Evolutionary conservation across 345 rosid species (phyloP), one percentile per base, ranked within the genome.

Genomic region (Cardamine resedifolia): DNA sequence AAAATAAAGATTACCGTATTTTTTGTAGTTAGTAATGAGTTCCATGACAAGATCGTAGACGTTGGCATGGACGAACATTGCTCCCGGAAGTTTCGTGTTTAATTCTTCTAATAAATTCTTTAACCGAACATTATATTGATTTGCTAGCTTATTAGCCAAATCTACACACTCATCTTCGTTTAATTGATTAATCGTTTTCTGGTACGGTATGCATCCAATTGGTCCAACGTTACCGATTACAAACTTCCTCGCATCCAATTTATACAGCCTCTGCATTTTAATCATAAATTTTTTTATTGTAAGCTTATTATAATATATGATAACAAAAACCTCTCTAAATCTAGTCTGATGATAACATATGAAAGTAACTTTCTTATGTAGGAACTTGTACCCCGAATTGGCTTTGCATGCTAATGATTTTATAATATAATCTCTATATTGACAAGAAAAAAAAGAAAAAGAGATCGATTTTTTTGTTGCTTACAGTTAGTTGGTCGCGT

Each of bases 141-240:
- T 87, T n/a, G 90, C 97, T 70, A 88, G 14, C 77, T 86, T 81
- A 73, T 92, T 92, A 1, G 87, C 81, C 36, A 73, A 51, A 49
- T 72, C 81, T 3, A 70, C 86, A 67, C 98, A 88, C 2, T 62
- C 33, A 5, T 78, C 76, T 67, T 87, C 92, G 1, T 69, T 47
- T 6, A 53, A 55, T 21, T 82, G 88, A 73, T 83, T 79, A 6
- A 74, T 7, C 21, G 89, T 91, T 72, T 87, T 85, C 61, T 85
- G 82, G 63, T 38, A 89, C 4, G 98, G 98, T 45, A 92, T 86
- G 68, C 98, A 92, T 18, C 96, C 98, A 0, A 92, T 84, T 0
- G 98, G 96, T 27, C 96, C 96, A 0, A 89, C 94, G 39, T 88
- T 89, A 19, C 70, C 87, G 5, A 85, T 82, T 18, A 86, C 55